Percentiles rank a stretch among this genome's conserved stretches.
Conservation (phyloP, 2,329 filamentous ascomycete species). For the Neonectria hederae region DNA sequence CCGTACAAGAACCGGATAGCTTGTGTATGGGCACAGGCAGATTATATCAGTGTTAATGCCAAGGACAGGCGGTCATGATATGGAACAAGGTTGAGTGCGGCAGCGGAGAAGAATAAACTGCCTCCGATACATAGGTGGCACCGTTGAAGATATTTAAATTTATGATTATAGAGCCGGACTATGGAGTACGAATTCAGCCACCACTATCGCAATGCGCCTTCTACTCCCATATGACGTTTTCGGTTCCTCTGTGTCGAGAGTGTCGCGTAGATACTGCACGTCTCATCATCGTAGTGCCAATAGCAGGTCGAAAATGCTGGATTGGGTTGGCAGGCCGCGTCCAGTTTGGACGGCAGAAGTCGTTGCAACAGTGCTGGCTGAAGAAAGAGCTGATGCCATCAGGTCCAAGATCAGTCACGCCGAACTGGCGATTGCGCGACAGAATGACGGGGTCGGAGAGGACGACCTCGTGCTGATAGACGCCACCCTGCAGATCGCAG, state of each 20-base stretch:
- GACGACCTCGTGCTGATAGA: conserved; percentile 47
- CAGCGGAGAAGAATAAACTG: no score
- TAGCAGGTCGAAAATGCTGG: conserved; percentile 10
- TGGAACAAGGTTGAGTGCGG: no score
- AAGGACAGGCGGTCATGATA: no score
- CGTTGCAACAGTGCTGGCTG: conserved; percentile 47
- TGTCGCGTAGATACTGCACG: conserved; percentile 7
- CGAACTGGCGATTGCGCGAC: conserved; percentile 49
- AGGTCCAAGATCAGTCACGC: conserved; percentile 51
- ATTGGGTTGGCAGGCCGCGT: conserved; percentile 9
- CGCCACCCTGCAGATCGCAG: conserved; percentile 55
- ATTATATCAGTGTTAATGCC: no score
- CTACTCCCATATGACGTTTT: no score
- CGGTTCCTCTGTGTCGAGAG: neutral
- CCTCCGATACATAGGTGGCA: no score
- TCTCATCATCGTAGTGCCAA: conserved; percentile 23
- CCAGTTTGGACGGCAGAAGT: conserved; percentile 42
- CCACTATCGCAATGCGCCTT: no score
- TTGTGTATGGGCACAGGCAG: no score
- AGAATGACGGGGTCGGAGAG: conserved; percentile 55
- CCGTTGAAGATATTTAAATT: no score
- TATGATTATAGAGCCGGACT: no score
- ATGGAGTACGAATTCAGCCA: no score
- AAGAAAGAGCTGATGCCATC: conserved; percentile 54
- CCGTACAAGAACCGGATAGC: no score